phyloP scores from a whole-genome alignment of 352 stramenopile genomes.

The Pythium phragmitis region DNA sequence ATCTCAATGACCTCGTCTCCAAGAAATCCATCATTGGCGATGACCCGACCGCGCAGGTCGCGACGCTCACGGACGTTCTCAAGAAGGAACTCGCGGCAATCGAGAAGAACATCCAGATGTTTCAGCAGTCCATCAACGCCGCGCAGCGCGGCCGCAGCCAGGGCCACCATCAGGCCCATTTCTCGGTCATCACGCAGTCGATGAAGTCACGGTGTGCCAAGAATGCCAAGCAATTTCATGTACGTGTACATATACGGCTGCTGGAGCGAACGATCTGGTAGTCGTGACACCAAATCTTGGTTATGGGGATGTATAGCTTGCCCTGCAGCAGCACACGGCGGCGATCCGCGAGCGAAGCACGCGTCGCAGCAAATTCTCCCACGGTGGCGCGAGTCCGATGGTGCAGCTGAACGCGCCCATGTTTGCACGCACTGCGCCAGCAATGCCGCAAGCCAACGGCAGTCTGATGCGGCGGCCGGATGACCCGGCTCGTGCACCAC shows the following conservation, averaged over 20 bases:
- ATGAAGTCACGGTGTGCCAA: slow-evolving; percentile 81
- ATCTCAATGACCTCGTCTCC: slow-evolving; percentile 67
- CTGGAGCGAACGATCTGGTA: background rate
- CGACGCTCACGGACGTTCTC: slow-evolving; percentile 71
- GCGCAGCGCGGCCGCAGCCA: slow-evolving; percentile 49
- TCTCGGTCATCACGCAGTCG: slow-evolving; percentile 73
- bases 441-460: slow-evolving; percentile 7
- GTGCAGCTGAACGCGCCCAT: slow-evolving; percentile 80
- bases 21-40: slow-evolving; percentile 82
- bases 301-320: slow-evolving; percentile 28
- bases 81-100: slow-evolving; percentile 70
- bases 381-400: slow-evolving; percentile 66
- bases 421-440: slow-evolving; percentile 49
- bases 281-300: background rate
- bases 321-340: slow-evolving; percentile 36
- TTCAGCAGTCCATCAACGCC: slow-evolving; percentile 55
- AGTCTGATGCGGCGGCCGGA: slow-evolving; percentile 16
- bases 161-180: slow-evolving; percentile 80
- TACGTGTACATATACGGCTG: slow-evolving; percentile 23
- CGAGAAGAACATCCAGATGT: slow-evolving; percentile 65
- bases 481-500: slow-evolving; percentile 17
- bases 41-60: slow-evolving; percentile 73
- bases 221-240: slow-evolving; percentile 78
- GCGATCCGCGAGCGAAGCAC: slow-evolving; percentile 76
- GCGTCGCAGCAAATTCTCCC: slow-evolving; percentile 79